A percentile compares a stretch with the other conserved stretches of the same genome.
Conservation (phyloP, 495 filamentous ascomycete genomes). For the Pyrenula massariospora region DNA sequence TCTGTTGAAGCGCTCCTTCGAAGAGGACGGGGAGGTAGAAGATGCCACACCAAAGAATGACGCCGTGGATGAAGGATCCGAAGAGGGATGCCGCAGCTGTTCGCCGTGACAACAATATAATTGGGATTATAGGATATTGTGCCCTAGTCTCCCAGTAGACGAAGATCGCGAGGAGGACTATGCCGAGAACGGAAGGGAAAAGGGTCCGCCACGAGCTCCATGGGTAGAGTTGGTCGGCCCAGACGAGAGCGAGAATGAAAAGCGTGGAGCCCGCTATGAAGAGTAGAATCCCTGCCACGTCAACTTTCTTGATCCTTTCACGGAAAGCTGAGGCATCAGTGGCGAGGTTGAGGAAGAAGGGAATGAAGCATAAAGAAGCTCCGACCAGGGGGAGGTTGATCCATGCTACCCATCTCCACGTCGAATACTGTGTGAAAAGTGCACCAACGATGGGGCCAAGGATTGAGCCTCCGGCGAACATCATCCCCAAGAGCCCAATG, state of each 20-base stretch:
- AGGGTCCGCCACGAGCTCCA: conserved; percentile 28
- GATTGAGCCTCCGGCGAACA: conserved; percentile 5
- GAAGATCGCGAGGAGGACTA: conserved; percentile 18
- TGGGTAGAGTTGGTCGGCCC: conserved; percentile 26
- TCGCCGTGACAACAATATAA: not conserved
- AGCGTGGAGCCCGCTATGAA: conserved; percentile 15
- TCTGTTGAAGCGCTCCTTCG: conserved; percentile 45
- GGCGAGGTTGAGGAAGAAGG: conserved; percentile 21
- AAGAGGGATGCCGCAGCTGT: not conserved
- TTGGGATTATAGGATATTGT: conserved; percentile 11
- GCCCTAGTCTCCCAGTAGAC: conserved; percentile 20
- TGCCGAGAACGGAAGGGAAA: conserved; percentile 23
- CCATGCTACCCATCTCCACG: conserved; percentile 33
- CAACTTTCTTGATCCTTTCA: conserved; percentile 11
- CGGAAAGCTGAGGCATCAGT: conserved; percentile 10
- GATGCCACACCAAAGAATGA: not conserved
- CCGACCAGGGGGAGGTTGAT: conserved; percentile 24
- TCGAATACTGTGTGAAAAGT: conserved; percentile 7
- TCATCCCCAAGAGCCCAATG: conserved; percentile 19
- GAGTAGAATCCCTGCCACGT: conserved; percentile 10
- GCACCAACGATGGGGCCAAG: conserved; percentile 6
- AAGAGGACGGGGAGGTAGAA: conserved; percentile 45
- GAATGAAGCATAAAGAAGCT: conserved; percentile 7
- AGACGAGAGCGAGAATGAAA: conserved; percentile 27
- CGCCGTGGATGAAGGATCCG: not conserved